These are phyloP conservation scores for Xylaria scruposa DNA, from an alignment of 495 filamentous ascomycete genomes.

Conservation along the genomic window DNA sequence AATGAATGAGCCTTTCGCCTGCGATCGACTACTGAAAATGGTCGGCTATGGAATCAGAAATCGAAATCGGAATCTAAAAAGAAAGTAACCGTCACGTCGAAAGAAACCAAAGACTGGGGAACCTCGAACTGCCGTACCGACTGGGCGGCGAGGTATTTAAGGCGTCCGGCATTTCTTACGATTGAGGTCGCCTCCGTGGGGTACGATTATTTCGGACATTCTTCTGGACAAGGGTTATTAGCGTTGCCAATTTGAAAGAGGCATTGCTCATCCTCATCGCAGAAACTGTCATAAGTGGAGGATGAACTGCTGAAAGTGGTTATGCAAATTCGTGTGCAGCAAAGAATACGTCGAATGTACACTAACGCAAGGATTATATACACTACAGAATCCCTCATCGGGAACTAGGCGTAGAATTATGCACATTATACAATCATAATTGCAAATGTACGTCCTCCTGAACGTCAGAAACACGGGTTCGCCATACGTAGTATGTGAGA, in stretches of 20 bases:
- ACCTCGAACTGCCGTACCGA: background rate
- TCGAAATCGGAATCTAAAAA: conserved; percentile 22
- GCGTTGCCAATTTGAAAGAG: conserved; percentile 27
- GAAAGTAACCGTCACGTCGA: conserved; percentile 25
- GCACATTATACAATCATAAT: background rate
- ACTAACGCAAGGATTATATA: background rate
- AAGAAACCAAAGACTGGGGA: conserved; percentile 18
- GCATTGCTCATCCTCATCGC: conserved; percentile 23
- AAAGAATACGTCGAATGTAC: background rate
- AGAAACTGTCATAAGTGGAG: conserved; percentile 26
- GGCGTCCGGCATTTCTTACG: conserved; percentile 17
- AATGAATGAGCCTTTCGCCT: conserved; percentile 25
- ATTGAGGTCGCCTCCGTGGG: conserved; percentile 10
- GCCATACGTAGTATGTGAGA: background rate
- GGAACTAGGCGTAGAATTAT: conserved; percentile 13
- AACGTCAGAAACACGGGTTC: background rate
- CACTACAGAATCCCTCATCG: background rate
- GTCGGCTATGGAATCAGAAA: conserved; percentile 20
- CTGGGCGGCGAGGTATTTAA: conserved; percentile 24
- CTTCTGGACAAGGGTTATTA: conserved; percentile 22
- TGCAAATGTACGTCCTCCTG: background rate
- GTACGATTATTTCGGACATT: conserved; percentile 10
- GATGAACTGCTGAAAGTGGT: background rate
- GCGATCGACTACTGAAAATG: conserved; percentile 23
- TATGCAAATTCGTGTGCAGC: conserved; percentile 9